Base-by-base conservation (phyloP, 2,329 filamentous ascomycete species). In the Ilyonectria destructans region DNA sequence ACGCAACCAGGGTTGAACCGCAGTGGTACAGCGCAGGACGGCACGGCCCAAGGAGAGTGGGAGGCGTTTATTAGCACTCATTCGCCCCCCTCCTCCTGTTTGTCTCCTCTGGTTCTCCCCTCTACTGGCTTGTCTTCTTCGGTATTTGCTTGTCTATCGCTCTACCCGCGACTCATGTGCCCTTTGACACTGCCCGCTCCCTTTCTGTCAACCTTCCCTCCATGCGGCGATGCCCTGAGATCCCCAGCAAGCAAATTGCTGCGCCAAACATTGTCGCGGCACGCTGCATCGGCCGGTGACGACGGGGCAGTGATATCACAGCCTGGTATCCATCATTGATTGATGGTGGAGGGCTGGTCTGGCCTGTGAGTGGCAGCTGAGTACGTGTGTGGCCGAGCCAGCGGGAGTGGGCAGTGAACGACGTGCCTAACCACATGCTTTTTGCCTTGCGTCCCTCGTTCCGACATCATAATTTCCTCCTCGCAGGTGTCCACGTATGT, bases 1-100 rank as follows among this genome's bases (percentile, higher is more conserved):
- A 71, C n/a, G 40, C 40, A 43, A 51, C 63, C 60, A 69, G 71
- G 74, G 69, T 73, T 60, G 57, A 62, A 62, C 71, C 31, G 31
- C 9, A 33, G 31, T 12, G 31, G 31, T 8, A 43, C 40, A 43
- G 15, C 40, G 40, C 40, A 43, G 40, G 5, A 19, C 15, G 6
- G 37, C 15, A 15, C 15, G 15, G 62, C 65, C 31, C 55, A 60
- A 58, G 51, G 43, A 62, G 55, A 65, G 61, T 33, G 31, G 31
- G 31, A 33, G 31, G 31, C 31, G 31, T 33, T 33, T 33, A 33
- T 33, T 33, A 33, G 31, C 31, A 33, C 31, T 33, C 31, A 33
- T 33, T 33, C 31, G 31, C 31, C 31, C 31, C 31, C 31, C 31
- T 33, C 31, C 9, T 12, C 2, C 12, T 8, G 31, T 33, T 33